Conservation (phyloP, 148 eudicot species). For the Rhododendron ferrugineum region DNA sequence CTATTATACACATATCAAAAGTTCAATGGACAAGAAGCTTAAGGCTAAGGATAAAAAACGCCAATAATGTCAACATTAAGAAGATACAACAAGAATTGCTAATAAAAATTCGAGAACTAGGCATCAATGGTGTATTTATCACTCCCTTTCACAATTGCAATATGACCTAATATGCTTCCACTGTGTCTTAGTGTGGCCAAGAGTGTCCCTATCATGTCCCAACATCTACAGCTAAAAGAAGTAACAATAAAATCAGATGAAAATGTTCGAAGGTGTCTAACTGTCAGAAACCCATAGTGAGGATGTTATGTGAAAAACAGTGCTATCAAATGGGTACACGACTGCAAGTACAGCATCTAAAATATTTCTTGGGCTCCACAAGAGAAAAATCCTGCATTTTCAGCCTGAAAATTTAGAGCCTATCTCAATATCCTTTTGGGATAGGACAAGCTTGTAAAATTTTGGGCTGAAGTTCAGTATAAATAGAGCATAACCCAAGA, state of each 20-base stretch:
- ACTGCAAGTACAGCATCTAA: background rate
- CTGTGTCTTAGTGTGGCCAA: background rate
- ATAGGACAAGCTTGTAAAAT: background rate
- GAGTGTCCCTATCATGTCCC: background rate
- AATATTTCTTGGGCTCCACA: background rate
- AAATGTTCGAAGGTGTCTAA: background rate
- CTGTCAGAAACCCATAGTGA: background rate
- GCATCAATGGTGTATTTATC: background rate
- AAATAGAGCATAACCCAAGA: background rate
- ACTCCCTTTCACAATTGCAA: background rate
- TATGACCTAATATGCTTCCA: background rate
- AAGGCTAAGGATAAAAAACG: background rate
- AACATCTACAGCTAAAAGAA: background rate
- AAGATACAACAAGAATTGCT: background rate
- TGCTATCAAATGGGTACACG: background rate
- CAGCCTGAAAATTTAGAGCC: background rate
- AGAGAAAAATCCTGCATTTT: background rate
- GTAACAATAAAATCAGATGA: background rate
- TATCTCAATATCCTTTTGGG: background rate
- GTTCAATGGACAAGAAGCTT: background rate
- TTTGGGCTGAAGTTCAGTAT: background rate
- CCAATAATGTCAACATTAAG: background rate
- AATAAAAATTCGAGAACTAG: background rate
- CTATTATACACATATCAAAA: background rate
- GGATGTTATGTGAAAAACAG: background rate